Conservation (phyloP, 225 moss, liverwort and hornwort genomes). For the Rhytidiadelphus loreus region DNA sequence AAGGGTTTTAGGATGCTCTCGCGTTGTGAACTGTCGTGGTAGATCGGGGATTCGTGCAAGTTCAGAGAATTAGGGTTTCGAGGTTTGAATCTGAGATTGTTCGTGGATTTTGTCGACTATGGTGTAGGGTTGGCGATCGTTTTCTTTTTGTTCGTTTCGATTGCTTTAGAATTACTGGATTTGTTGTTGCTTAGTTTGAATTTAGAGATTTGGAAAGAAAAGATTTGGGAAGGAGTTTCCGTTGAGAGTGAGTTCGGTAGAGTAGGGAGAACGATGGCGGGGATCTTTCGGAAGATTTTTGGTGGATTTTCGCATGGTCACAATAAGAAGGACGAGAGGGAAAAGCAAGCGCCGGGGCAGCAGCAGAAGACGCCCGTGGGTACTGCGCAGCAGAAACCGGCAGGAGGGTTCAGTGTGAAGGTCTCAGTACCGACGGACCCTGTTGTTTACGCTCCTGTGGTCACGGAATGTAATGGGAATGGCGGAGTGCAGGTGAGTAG, state of each 20-base stretch:
- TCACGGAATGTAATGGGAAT: conserved; percentile 45
- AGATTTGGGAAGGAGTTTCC: not conserved
- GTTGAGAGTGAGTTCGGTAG: not conserved
- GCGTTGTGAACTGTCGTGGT: not conserved
- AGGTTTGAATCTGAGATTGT: conserved; percentile 5
- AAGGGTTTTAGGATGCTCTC: conserved; percentile 9
- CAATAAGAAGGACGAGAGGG: conserved; percentile 28
- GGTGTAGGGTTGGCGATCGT: conserved; percentile 7
- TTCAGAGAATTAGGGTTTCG: conserved; percentile 29
- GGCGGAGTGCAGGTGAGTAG: conserved; percentile 42
- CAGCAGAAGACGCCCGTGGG: not conserved
- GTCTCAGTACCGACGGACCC: conserved; percentile 36
- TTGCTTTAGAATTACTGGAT: not conserved
- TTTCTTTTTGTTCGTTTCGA: not conserved
- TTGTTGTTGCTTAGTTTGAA: not conserved
- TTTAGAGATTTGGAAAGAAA: not conserved
- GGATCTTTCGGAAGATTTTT: conserved; percentile 42
- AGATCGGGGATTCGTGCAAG: not conserved
- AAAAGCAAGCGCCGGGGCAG: conserved; percentile 13
- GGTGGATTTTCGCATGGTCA: conserved; percentile 23
- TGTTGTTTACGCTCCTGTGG: conserved; percentile 33
- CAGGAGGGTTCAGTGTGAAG: conserved; percentile 41
- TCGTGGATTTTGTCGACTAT: not conserved
- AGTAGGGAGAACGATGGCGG: conserved; percentile 23
- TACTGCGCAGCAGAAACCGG: not conserved